These are phyloP conservation scores for Cucurbitaria berberidis DNA, from an alignment of 2,329 filamentous ascomycete genomes.

Conservation along the genomic window DNA sequence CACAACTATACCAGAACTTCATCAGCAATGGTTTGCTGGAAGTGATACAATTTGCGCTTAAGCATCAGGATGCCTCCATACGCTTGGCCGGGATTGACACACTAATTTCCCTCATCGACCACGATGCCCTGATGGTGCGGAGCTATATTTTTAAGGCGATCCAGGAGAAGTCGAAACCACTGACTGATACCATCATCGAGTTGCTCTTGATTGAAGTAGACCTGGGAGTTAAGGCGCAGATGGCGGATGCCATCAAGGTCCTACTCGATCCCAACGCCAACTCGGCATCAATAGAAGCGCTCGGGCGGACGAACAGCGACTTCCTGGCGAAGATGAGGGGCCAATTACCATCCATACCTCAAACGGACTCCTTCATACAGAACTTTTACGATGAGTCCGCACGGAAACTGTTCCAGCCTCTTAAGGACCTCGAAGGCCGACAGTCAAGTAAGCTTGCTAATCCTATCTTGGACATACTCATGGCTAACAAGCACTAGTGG, in stretches of 20 bases:
- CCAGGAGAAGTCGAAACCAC: constrained; percentile 79
- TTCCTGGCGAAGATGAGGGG: constrained; percentile 67
- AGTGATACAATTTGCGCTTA: constrained; percentile 90
- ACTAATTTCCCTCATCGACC: constrained; percentile 90
- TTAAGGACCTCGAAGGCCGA: constrained; percentile 78
- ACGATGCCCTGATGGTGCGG: constrained; percentile 93
- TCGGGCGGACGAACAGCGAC: constrained; percentile 69
- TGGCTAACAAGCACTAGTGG: constrained; percentile 57
- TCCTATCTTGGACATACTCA: neutral
- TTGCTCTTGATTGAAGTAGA: constrained; percentile 90
- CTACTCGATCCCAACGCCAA: constrained; percentile 76
- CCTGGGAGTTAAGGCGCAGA: constrained; percentile 91
- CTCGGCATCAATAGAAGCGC: constrained; percentile 64
- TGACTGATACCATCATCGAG: constrained; percentile 93
- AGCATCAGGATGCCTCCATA: constrained; percentile 81
- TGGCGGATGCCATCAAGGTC: constrained; percentile 94
- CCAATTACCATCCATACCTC: constrained; percentile 61
- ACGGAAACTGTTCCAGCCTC: constrained; percentile 81
- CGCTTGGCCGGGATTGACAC: constrained; percentile 94
- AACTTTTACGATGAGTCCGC: constrained; percentile 91
- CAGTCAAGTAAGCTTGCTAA: constrained; percentile 54
- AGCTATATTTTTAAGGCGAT: constrained; percentile 92
- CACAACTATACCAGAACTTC: constrained; percentile 87
- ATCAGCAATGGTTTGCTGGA: constrained; percentile 83
- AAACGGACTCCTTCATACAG: constrained; percentile 84